Conservation (phyloP, 208 protist genomes). For the Wallacemonas sp. region DNA sequence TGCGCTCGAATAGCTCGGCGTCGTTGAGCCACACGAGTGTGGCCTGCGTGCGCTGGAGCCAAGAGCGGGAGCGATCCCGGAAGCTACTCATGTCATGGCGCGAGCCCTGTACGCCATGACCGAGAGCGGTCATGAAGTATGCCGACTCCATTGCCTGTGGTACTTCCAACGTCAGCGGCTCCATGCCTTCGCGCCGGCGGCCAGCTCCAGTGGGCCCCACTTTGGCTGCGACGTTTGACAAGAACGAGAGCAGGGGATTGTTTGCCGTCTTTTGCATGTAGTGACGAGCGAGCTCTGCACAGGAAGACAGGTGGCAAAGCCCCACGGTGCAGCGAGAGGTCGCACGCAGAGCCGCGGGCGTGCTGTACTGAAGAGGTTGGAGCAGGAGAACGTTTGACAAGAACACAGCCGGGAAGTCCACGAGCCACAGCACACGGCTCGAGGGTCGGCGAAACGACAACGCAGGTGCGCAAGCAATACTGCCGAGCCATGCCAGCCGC, state of each 20-base stretch:
- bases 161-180: slow-evolving; percentile 21
- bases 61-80: slow-evolving; percentile 25
- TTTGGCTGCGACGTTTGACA: slow-evolving; percentile 33
- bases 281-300: slow-evolving; percentile 21
- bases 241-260: slow-evolving; percentile 24
- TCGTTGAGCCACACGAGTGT: slow-evolving; percentile 33
- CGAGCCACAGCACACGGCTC: slow-evolving; percentile 12
- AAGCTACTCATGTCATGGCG: slow-evolving; percentile 7
- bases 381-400: neutral
- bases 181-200: slow-evolving; percentile 11
- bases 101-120: slow-evolving; percentile 7
- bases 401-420: neutral
- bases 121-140: slow-evolving; percentile 17
- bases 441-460: neutral
- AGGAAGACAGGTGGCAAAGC: slow-evolving; percentile 26
- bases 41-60: slow-evolving; percentile 35
- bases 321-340: neutral
- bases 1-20: slow-evolving; percentile 17
- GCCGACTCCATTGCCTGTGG: slow-evolving; percentile 24
- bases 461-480: neutral
- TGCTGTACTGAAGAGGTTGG: neutral
- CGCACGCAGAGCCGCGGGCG: neutral
- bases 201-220: neutral
- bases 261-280: slow-evolving; percentile 18
- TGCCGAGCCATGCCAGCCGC: neutral